Base-by-base conservation (phyloP, 257 asterid species). In the Gentiana straminea region DNA sequence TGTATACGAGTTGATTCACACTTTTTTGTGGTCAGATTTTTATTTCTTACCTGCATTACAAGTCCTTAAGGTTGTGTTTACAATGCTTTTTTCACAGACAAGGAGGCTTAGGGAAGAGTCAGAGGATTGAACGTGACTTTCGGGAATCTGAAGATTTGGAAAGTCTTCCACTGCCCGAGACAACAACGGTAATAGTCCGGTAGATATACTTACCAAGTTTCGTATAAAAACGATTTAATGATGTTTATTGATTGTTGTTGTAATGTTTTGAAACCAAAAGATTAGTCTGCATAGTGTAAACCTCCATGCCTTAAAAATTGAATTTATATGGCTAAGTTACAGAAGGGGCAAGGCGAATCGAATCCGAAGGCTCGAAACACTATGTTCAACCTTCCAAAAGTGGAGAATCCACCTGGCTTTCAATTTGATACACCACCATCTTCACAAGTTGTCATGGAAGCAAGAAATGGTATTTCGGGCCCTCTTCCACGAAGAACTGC, bases 81-180 rank as follows among this genome's bases (percentile, higher is more conserved):
- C 9, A 10, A 41, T 41, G 46, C 46, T 5, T 41, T 41, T 41
- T 3, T 41, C 24, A 58, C 75, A 89, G 97, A 76, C 82, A 75
- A 75, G 81, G 80, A 59, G 75, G 67, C 53, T 51, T 38, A 5
- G 89, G 78, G 62, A 76, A 75, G 81, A 83, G 78, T 57, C 82
- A 68, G 52, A 78, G 70, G 69, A 54, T 60, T 24, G 83, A 77
- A n/a, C 54, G 60, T 57, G 77, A 70, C 64, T 50, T 41, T 32
- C 78, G 71, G 70, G 71, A 72, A 76, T 64, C 78, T 37, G 77
- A 75, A 63, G 90, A 82, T 50, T 11, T 58, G 54, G 77, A 57
- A 64, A 74, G 73, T 52, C 81, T 74, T 70, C 76, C 79, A 66
- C 76, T 68, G 51, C 75, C 72, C 49, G 79, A 62, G 7, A 10